These are phyloP conservation scores for Suillus discolor DNA, from an alignment of 768 basidiomycete species.

Conservation along the genomic window DNA sequence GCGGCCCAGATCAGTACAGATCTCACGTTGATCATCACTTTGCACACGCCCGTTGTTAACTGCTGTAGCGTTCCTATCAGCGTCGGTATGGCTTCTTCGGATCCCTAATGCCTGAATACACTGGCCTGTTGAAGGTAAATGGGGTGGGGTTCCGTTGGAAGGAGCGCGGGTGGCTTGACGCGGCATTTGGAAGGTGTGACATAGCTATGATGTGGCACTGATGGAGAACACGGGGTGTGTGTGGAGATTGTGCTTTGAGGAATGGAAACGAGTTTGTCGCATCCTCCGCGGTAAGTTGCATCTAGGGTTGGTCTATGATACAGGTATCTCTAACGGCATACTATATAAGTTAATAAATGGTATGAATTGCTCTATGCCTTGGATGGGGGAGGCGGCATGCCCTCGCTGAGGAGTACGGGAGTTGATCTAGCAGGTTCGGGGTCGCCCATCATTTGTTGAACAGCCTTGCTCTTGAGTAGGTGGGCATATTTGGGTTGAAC, in stretches of 20 bases:
- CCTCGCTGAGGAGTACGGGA: constrained; percentile 31
- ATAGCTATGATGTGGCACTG: not conserved
- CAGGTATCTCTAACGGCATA: not conserved
- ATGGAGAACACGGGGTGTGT: not conserved
- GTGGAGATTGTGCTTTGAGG: not conserved
- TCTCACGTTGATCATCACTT: not conserved
- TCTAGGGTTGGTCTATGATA: not conserved
- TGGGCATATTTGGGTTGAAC: constrained; percentile 90
- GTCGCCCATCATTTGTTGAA: constrained; percentile 70
- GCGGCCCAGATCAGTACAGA: not conserved
- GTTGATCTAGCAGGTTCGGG: constrained; percentile 34
- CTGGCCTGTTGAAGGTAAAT: not conserved
- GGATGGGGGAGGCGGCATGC: constrained; percentile 27
- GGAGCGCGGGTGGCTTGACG: not conserved
- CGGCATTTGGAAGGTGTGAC: not conserved
- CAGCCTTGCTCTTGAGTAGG: constrained; percentile 59
- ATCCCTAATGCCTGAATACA: not conserved
- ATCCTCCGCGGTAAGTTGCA: not conserved
- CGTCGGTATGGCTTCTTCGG: not conserved
- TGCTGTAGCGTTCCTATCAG: not conserved
- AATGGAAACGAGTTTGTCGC: not conserved
- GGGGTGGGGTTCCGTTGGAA: not conserved
- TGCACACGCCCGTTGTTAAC: not conserved
- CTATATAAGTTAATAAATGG: not conserved
- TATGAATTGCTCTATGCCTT: constrained; percentile 23